These are phyloP conservation scores for Penicillium sp. DNA, from an alignment of 2,329 filamentous ascomycete species.

Conservation along the genomic window DNA sequence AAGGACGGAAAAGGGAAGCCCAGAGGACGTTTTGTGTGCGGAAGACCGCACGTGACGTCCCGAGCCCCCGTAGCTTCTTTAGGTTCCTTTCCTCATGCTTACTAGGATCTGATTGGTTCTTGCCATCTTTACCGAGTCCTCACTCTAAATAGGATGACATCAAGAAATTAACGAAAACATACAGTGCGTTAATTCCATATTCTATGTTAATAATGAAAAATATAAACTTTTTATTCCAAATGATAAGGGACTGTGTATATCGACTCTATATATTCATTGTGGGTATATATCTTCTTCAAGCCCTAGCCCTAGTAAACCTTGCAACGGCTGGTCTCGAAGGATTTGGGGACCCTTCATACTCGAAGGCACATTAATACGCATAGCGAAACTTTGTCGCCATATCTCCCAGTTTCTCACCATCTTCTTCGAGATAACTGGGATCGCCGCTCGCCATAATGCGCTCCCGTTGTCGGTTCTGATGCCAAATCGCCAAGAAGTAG, in stretches of 20 bases:
- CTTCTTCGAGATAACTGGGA: constrained; percentile 32
- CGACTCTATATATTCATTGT: constrained; percentile 5
- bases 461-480: constrained; percentile 48
- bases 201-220: neutral
- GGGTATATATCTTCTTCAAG: constrained; percentile 9
- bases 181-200: neutral
- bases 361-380: constrained; percentile 30
- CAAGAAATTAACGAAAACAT: neutral
- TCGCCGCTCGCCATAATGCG: constrained; percentile 31
- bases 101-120: constrained; percentile 2
- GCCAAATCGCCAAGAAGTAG: constrained; percentile 44
- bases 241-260: constrained; percentile 1
- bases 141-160: constrained; percentile 11
- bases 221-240: neutral
- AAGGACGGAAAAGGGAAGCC: constrained; percentile 40
- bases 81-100: constrained; percentile 23
- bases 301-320: constrained; percentile 21
- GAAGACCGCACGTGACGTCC: constrained; percentile 35
- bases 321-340: neutral
- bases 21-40: constrained; percentile 46
- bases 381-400: constrained; percentile 49
- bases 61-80: too few relatives aligned
- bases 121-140: neutral
- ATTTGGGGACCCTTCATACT: neutral
- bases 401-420: constrained; percentile 46